Conservation (phyloP, 306 rosid species). For the Psophocarpus tetragonolobus region DNA sequence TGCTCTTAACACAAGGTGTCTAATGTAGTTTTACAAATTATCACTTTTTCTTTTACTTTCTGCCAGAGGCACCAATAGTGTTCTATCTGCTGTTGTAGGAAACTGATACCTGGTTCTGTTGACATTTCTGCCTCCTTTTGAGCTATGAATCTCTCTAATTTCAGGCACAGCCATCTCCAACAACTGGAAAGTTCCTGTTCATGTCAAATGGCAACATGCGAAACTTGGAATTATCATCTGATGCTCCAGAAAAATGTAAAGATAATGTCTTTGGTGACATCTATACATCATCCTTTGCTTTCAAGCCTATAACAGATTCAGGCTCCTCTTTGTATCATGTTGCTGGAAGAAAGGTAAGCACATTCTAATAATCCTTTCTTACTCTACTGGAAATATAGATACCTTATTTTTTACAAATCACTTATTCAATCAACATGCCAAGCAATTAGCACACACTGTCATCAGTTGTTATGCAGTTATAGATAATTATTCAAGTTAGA, state of each 20-base stretch:
- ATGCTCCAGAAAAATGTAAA: constrained; percentile 48
- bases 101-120: constrained; percentile 5
- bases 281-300: constrained; percentile 63
- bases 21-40: not conserved
- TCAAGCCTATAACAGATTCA: constrained; percentile 63
- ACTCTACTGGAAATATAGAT: not conserved
- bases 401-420: not conserved
- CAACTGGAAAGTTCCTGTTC: constrained; percentile 83
- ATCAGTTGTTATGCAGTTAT: constrained; percentile 9
- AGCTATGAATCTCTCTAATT: constrained; percentile 46
- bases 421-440: not conserved
- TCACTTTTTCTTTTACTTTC: constrained; percentile 1
- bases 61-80: not conserved
- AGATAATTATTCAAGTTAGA: constrained; percentile 18
- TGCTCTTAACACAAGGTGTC: not conserved
- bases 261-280: constrained; percentile 50
- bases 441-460: not conserved
- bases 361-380: not conserved
- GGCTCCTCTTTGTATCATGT: constrained; percentile 61
- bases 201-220: constrained; percentile 46
- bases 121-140: constrained; percentile 24
- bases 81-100: constrained; percentile 11
- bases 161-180: constrained; percentile 97
- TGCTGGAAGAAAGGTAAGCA: constrained; percentile 69
- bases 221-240: constrained; percentile 42